Evolutionary conservation across 768 basidiomycete genomes (phyloP).

Genomic region (Agrocybe praecox): DNA sequence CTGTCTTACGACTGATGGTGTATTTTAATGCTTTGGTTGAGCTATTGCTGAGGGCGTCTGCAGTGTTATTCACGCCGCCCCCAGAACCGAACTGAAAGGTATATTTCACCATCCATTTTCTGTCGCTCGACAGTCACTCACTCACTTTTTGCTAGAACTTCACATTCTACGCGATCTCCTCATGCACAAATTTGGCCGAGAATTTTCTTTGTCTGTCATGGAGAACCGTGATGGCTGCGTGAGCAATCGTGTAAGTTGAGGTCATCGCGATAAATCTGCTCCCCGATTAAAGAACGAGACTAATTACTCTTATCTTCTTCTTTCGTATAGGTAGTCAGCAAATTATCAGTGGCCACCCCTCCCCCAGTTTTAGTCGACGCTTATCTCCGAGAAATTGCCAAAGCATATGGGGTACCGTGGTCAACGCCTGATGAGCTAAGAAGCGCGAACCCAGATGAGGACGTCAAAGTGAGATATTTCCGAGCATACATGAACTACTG

Average conservation of each 20-base stretch:
- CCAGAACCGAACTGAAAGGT: slow-evolving; percentile 91
- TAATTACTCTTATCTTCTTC: slow-evolving; percentile 1
- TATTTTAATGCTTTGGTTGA: slow-evolving; percentile 11
- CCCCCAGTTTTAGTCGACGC: slow-evolving; percentile 77
- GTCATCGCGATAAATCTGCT: background rate
- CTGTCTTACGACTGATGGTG: background rate
- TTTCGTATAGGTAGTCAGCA: slow-evolving; percentile 65
- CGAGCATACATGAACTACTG: background rate
- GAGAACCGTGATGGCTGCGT: slow-evolving; percentile 85
- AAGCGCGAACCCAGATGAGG: slow-evolving; percentile 21
- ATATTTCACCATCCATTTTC: background rate
- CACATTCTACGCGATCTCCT: slow-evolving; percentile 91
- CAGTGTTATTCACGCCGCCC: slow-evolving; percentile 88
- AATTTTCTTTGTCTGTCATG: slow-evolving; percentile 84
- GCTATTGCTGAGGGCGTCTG: slow-evolving; percentile 78
- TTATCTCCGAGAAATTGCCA: slow-evolving; percentile 88
- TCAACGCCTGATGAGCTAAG: slow-evolving; percentile 32
- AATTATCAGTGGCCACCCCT: slow-evolving; percentile 73
- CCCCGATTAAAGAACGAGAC: background rate
- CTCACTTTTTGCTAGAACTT: slow-evolving; percentile 63
- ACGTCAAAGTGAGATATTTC: slow-evolving; percentile 34
- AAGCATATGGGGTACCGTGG: slow-evolving; percentile 82
- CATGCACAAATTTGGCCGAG: slow-evolving; percentile 95
- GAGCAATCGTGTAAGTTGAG: slow-evolving; percentile 71
- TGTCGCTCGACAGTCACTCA: background rate